Conservation (phyloP, 352 stramenopile genomes). For the Saprolegnia diclina region DNA sequence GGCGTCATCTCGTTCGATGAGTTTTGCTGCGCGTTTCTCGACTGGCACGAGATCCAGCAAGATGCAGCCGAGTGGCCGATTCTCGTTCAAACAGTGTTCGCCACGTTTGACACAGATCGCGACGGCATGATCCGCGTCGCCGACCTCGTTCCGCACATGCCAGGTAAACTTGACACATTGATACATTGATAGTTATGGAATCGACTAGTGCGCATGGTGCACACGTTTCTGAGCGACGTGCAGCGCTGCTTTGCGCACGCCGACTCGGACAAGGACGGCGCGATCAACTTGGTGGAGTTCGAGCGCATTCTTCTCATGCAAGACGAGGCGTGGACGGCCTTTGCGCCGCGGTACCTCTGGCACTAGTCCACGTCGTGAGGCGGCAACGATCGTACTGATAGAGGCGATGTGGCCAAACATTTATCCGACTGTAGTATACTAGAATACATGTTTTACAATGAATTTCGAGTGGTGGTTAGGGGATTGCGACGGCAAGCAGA, state of each 20-base stretch:
- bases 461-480: no score
- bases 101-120: conserved; percentile 40
- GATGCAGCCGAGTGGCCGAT: conserved; percentile 33
- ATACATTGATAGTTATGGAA: no score
- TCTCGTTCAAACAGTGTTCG: conserved; percentile 42
- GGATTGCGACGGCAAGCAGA: no score
- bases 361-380: no score
- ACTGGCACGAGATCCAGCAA: conserved; percentile 56
- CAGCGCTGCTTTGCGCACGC: conserved; percentile 52
- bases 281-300: conserved; percentile 4
- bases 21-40: conserved; percentile 59
- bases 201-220: conserved; percentile 26
- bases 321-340: background rate
- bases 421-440: no score
- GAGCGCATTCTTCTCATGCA: background rate
- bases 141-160: conserved; percentile 33
- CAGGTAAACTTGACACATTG: conserved; percentile 27
- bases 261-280: conserved; percentile 28
- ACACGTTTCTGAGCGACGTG: conserved; percentile 61
- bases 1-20: conserved; percentile 53
- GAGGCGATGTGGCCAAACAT: no score
- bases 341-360: background rate
- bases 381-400: no score
- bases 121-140: conserved; percentile 44
- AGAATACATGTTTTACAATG: no score